phyloP scores from a whole-genome alignment of 345 rosid species.

The Arabis alpina region DNA sequence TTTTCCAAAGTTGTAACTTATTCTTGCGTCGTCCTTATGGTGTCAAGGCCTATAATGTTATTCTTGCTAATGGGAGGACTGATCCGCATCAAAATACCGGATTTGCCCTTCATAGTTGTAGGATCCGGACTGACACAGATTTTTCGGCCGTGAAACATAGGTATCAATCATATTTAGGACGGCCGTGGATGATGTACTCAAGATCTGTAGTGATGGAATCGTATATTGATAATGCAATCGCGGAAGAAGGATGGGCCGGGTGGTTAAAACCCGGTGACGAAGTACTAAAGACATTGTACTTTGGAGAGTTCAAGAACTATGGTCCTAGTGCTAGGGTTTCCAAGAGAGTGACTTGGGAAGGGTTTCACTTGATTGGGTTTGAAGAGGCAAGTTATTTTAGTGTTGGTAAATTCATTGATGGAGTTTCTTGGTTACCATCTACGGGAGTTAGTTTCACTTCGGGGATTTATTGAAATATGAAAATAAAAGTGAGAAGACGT shows the following conservation, averaged over 20 bases:
- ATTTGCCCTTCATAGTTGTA: slow-evolving; percentile 65
- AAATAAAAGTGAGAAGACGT: neutral
- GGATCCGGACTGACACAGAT: slow-evolving; percentile 46
- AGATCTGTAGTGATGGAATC: slow-evolving; percentile 75
- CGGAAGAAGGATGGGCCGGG: slow-evolving; percentile 67
- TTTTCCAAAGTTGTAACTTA: slow-evolving; percentile 71
- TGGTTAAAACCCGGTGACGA: slow-evolving; percentile 66
- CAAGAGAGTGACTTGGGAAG: slow-evolving; percentile 71
- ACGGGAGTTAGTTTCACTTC: slow-evolving; percentile 60
- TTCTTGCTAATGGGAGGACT: slow-evolving; percentile 64
- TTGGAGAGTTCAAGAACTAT: slow-evolving; percentile 70
- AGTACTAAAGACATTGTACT: slow-evolving; percentile 74
- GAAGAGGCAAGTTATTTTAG: slow-evolving; percentile 74
- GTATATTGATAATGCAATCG: slow-evolving; percentile 52
- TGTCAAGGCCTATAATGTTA: slow-evolving; percentile 42
- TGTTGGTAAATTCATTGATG: slow-evolving; percentile 67
- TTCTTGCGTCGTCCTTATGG: slow-evolving; percentile 50
- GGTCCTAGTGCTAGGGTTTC: slow-evolving; percentile 68
- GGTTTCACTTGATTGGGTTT: slow-evolving; percentile 56
- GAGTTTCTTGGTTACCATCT: slow-evolving; percentile 72
- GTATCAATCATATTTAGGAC: slow-evolving; percentile 58
- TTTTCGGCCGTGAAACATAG: slow-evolving; percentile 44
- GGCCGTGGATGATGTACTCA: slow-evolving; percentile 83
- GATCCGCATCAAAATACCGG: slow-evolving; percentile 82
- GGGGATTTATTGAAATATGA: slow-evolving; percentile 18